Base-by-base conservation (phyloP, 2,329 filamentous ascomycete genomes). In the Cryphonectria carpinicola region DNA sequence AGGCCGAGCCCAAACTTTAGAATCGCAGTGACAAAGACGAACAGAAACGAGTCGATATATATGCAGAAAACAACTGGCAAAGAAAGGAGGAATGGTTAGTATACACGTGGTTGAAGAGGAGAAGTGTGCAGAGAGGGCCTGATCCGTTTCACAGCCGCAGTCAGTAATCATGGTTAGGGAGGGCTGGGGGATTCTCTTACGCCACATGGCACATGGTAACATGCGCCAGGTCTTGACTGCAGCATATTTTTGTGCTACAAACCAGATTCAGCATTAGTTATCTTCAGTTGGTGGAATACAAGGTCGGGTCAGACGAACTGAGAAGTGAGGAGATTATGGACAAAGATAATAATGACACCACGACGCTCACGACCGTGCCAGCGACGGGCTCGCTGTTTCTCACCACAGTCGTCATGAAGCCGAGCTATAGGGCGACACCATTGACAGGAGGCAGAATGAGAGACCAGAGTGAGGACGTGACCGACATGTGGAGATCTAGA, bases 21-120 rank as follows among this genome's bases (percentile, higher is more conserved):
- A 10, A 91, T 80, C 2, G 85, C 84, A 2, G 88, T 87, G 11
- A 83, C 84, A 73, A 88, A 83, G 17, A 90, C 86, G 74, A 91
- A 91, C 11, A 85, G 74, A 68, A 86, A 89, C 0, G 88, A 90
- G 73, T 90, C 88, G 70, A 81, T 54, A 74, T 90, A 91, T 28
- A 68, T 35, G 22, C 52, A 37, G 37, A 25, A 10, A n/a, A 17
- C 22, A 35, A 58, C 49, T 41, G 35, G 28, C 25, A 60, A 10
- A 22, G 22, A 13, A 3, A 25, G 25, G 25, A 32, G 25, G 13
- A 17, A 17, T 28, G 25, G 11, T 56, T 28, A 56, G 52, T 13
- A 28, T 56, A 3, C 25, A 32, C 14, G 14, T 56, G 52, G 13
- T 32, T 7, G 14, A 22, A 49, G 52, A 28, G 22, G 22, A 52